Percentiles rank a stretch among this genome's conserved stretches.
These are phyloP conservation scores for Aspergillus amoenus DNA, from an alignment of 2,329 filamentous ascomycete species.

Conservation along the genomic window DNA sequence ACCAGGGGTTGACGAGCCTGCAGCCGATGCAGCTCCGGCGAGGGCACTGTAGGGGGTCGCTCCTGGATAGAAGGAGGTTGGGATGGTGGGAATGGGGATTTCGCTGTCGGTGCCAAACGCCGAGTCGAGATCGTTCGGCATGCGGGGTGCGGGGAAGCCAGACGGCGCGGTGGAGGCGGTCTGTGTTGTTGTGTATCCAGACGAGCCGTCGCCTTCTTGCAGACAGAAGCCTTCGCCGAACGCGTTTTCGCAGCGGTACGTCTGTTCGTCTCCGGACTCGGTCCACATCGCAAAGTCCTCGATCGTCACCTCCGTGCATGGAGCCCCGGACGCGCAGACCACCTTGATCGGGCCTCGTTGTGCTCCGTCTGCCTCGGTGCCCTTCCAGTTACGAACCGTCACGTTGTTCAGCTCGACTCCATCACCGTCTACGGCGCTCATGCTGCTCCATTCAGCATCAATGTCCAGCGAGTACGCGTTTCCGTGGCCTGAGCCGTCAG, in stretches of 20 bases:
- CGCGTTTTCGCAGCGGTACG: slow-evolving; percentile 50
- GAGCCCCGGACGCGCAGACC: slow-evolving; percentile 50
- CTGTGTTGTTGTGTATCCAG: slow-evolving; percentile 22
- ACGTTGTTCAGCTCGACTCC: slow-evolving; percentile 56
- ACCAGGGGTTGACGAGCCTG: neutral
- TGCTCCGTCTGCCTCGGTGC: slow-evolving; percentile 49
- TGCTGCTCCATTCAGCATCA: slow-evolving; percentile 54
- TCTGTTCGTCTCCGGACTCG: slow-evolving; percentile 26
- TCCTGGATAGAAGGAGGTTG: slow-evolving; percentile 30
- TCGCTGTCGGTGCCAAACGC: slow-evolving; percentile 23
- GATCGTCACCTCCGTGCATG: slow-evolving; percentile 55
- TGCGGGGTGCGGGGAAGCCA: slow-evolving; percentile 28
- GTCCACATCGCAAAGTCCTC: slow-evolving; percentile 52
- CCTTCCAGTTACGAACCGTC: slow-evolving; percentile 57
- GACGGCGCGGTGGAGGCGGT: slow-evolving; percentile 26
- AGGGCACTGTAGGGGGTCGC: slow-evolving; percentile 29
- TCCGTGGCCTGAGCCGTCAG: slow-evolving; percentile 45
- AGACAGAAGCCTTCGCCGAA: slow-evolving; percentile 52
- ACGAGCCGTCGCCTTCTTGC: slow-evolving; percentile 25
- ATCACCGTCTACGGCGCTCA: slow-evolving; percentile 43
- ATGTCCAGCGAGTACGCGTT: slow-evolving; percentile 61
- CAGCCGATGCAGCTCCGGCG: slow-evolving; percentile 15
- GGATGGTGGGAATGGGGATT: slow-evolving; percentile 25
- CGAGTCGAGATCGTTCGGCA: slow-evolving; percentile 25
- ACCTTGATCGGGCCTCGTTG: slow-evolving; percentile 55